Evolutionary conservation across 2,329 filamentous ascomycete genomes (phyloP), one percentile per base, ranked within the genome.

Genomic region (Cadophora malorum): DNA sequence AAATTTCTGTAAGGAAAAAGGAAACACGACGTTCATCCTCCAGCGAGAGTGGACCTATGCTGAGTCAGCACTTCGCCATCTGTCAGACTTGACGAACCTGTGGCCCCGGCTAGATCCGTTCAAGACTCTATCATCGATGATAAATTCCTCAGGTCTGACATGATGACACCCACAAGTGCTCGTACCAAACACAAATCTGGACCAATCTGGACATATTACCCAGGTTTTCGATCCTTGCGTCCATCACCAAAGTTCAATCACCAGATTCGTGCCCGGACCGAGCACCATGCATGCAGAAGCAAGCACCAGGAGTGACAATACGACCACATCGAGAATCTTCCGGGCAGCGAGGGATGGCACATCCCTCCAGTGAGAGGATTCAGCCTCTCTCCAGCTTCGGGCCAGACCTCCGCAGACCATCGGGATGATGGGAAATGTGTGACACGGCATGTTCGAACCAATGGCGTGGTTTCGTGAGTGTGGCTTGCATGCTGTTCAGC

Each of bases 401-500:
- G 38, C 49, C 50, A 66, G 52, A 63, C 41, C 38, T 28, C 31
- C n/a, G 25, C 58, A 35, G 33, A 47, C 64, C 56, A 31, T 31
- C 53, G 33, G 25, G 31, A 41, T 6, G 28, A 14, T 14, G 38
- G 8, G 16, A 28, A 25, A 21, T 19, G 52, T 64, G 52, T 52
- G 47, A 23, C 38, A 55, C 56, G 56, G 56, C 25, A 61, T 59
- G 49, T 21, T 41, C 9, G 38, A 23, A 35, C 64, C 56, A 61
- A 61, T 50, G 33, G 52, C n/a, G 14, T 45, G 45, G 10, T 58
- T 23, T 21, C 16, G 28, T 53, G 47, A 33, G n/a, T 61, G 64
- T 53, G 64, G 56, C 56, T 66, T 66, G 53, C 60, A 60, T 50
- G 53, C 53, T 35, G 47, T 47, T 64, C 63, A 65, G 63, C 63